Percentiles rank a stretch among this genome's conserved stretches.
phyloP scores from a whole-genome alignment of 2,329 filamentous ascomycete species.

The Fusarium papillatum region DNA sequence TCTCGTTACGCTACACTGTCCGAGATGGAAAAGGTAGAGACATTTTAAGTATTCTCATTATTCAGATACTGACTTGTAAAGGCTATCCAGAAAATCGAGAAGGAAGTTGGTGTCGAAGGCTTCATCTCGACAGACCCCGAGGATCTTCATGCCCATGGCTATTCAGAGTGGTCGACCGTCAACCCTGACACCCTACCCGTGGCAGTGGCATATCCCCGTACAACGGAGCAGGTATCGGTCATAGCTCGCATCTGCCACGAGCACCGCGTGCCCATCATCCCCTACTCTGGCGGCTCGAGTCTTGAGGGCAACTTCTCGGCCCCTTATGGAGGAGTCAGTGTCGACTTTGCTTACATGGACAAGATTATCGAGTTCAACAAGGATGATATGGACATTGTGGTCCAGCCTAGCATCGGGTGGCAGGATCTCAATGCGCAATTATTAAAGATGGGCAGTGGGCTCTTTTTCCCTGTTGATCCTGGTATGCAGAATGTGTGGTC shows the following conservation, averaged over 20 bases:
- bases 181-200: slow-evolving; percentile 73
- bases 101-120: slow-evolving; percentile 62
- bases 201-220: slow-evolving; percentile 74
- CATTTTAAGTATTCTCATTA: background rate
- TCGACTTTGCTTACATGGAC: slow-evolving; percentile 93
- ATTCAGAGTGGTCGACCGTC: slow-evolving; percentile 75
- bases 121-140: slow-evolving; percentile 74
- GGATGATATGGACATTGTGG: slow-evolving; percentile 92
- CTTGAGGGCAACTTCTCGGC: slow-evolving; percentile 93
- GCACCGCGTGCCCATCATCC: slow-evolving; percentile 86
- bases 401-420: slow-evolving; percentile 94
- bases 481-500: slow-evolving; percentile 58
- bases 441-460: slow-evolving; percentile 77
- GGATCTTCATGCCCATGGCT: slow-evolving; percentile 73
- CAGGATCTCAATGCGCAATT: slow-evolving; percentile 84
- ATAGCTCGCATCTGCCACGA: slow-evolving; percentile 81
- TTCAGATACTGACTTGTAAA: slow-evolving; percentile 44
- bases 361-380: slow-evolving; percentile 83
- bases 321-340: slow-evolving; percentile 87
- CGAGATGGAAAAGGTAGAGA: slow-evolving; percentile 58
- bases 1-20: slow-evolving; percentile 55
- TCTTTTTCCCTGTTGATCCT: slow-evolving; percentile 94
- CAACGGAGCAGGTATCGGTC: slow-evolving; percentile 70
- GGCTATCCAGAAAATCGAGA: slow-evolving; percentile 69
- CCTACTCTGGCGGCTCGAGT: slow-evolving; percentile 88